Evolutionary conservation across 2,329 filamentous ascomycete species (phyloP).

Genomic region (Cordyceps cateniannulata): DNA sequence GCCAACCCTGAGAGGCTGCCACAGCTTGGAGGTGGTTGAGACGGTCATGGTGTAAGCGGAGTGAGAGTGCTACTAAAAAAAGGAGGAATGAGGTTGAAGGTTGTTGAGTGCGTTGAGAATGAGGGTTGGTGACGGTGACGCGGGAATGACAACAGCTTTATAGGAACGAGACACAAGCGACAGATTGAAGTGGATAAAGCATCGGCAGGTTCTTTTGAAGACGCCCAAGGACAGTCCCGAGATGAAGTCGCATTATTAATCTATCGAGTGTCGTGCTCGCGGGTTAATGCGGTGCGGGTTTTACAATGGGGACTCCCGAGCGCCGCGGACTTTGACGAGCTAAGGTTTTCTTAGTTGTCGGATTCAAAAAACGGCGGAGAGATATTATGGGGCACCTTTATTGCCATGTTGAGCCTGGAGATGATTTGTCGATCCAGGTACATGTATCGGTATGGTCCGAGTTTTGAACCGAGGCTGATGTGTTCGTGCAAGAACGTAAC

Average conservation of each 20-base stretch:
- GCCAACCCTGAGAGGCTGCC: slow-evolving; percentile 34
- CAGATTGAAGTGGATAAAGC: background rate
- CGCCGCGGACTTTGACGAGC: slow-evolving; percentile 3
- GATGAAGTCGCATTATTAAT: background rate
- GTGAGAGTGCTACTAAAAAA: background rate
- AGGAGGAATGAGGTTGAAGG: background rate
- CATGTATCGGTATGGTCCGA: background rate
- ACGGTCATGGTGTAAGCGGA: slow-evolving; percentile 15
- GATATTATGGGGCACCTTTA: background rate
- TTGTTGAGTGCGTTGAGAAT: background rate
- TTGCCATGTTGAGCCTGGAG: background rate
- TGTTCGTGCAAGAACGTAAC: too few relatives aligned
- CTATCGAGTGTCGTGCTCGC: background rate
- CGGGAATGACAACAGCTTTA: background rate
- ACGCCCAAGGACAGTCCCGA: too few relatives aligned
- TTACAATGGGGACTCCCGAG: background rate
- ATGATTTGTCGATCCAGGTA: background rate
- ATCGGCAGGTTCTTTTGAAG: background rate
- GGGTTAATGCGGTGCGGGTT: background rate
- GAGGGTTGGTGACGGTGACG: background rate
- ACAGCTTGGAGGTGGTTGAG: background rate
- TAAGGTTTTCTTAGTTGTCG: background rate
- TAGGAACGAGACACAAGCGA: background rate
- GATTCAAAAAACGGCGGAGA: background rate
- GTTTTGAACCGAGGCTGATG: background rate